Percentiles rank a stretch among this genome's conserved stretches.
phyloP scores from a whole-genome alignment of 2,329 filamentous ascomycete species.

The Trichoderma arundinaceum region DNA sequence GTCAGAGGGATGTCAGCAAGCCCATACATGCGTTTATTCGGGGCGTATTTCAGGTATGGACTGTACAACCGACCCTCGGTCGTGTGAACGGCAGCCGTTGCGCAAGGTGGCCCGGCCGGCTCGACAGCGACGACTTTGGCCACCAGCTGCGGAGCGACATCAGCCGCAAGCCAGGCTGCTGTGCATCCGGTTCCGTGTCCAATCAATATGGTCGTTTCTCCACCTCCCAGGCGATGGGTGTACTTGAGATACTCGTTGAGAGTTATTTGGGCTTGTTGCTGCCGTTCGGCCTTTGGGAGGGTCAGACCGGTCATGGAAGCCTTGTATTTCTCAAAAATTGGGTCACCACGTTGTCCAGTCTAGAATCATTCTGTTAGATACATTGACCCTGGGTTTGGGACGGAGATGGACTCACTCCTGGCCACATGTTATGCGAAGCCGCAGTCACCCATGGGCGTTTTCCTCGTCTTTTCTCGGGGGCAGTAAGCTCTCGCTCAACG shows the following conservation, averaged over 20 bases:
- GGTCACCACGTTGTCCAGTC: constrained; percentile 50
- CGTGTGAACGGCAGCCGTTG: constrained; percentile 31
- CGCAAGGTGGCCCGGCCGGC: constrained; percentile 59
- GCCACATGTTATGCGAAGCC: constrained; percentile 47
- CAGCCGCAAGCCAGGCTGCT: constrained; percentile 55
- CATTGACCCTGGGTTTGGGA: neutral
- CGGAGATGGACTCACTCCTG: constrained; percentile 40
- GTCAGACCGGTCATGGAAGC: constrained; percentile 48
- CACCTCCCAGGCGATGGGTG: constrained; percentile 35
- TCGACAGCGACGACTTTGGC: constrained; percentile 58
- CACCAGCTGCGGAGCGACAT: constrained; percentile 54
- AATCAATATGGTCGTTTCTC: constrained; percentile 51
- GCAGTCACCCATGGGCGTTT: constrained; percentile 38
- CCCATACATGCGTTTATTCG: constrained; percentile 46
- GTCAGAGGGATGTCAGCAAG: constrained; percentile 50
- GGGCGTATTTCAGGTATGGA: constrained; percentile 38
- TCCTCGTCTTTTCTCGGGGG: constrained; percentile 35
- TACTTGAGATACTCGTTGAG: constrained; percentile 51
- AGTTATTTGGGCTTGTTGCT: constrained; percentile 43
- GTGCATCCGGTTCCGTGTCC: constrained; percentile 57
- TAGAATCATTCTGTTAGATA: constrained; percentile 33
- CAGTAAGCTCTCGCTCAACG: constrained; percentile 45
- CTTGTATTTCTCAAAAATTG: constrained; percentile 56
- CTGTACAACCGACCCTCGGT: constrained; percentile 33
- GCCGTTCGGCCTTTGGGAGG: constrained; percentile 40